Evolutionary conservation across 2,329 filamentous ascomycete species (phyloP), one percentile per base, ranked within the genome.

Genomic region (Periconia digitata): DNA sequence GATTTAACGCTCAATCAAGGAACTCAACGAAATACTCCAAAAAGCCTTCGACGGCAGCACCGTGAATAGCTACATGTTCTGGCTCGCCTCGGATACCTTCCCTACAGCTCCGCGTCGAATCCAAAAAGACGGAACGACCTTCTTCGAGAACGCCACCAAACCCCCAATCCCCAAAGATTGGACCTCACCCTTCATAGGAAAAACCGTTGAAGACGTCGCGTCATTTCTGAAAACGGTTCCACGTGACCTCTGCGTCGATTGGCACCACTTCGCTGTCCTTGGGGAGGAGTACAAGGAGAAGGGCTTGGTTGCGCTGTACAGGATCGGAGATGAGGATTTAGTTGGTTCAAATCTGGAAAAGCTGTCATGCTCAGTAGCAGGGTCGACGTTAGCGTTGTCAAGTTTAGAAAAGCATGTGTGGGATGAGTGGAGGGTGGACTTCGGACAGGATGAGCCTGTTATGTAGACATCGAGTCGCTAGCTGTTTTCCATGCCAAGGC

Each of bases 261-360:
- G 24, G 23, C 44, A 47, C 17, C 27, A 47, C 37, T 47, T 47
- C 20, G 44, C 44, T 20, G 39, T 47, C 3, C 17, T 47, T 6
- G 44, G 27, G 38, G 24, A 41, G 38, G 38, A 47, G 27, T 47
- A 3, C 18, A 29, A 24, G 8, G 27, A 36, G 16, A 17, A 27
- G 15, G 18, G 27, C 3, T 6, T 47, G 27, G 12, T 47, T 8
- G 36, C 44, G 13, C 27, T 38, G 18, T 47, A 37, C 42, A n/a
- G 40, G 8, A 42, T 47, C 24, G 44, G 44, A 37, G 38, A 47
- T 24, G 40, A 36, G n/a, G 38, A 47, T 36, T 36, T 47, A 29
- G 21, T 17, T 4, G 44, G 38, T 15, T 37, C 34, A 10, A 37
- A 42, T 23, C 39, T 47, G 27, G 24, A 41, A 8, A 16, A 35